Base-by-base conservation (phyloP, 768 basidiomycete genomes). In the Galerina marginata region DNA sequence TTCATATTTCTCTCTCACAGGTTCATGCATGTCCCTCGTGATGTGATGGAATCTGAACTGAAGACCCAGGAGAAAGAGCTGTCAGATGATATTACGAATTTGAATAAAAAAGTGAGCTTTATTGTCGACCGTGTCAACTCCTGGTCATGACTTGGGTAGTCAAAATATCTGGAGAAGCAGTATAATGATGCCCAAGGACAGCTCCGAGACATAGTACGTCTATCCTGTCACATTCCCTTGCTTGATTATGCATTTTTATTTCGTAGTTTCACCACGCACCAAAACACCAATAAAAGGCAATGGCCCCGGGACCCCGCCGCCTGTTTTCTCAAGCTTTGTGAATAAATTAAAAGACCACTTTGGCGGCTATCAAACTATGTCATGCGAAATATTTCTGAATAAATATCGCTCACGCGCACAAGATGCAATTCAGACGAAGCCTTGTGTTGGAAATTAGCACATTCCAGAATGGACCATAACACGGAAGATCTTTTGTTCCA, bases 141-240 rank as follows among this genome's bases (percentile, higher is more conserved):
- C 40, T 43, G 33, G 26, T 49, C 25, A 48, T 26, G 9, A 26
- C 25, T 33, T 63, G 23, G 0, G 48, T 60, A 95, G 93, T 82
- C 87, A 25, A 96, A 96, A 75, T 96, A 90, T 72, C 82, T 97
- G 2, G 95, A 97, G 74, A 96, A 96, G 68, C 94, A 96, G 70
- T 92, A 91, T 71, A 91, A 89, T 56, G 94, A 96, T 65, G 93
- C 95, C 2, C 93, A 96, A 75, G 78, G 79, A 20, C 95, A 95
- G 70, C 77, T 96, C 53, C 86, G 90, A 45, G 93, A 95, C 71
- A 94, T 95, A 33, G 93, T 93, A 67, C 58, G 88, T 77, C 9
- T 49, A 36, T 45, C 42, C 39, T 25, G 16, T 12, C 9, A 29
- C n/a, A 15, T 5, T 29, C 36, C 48, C 29, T 40, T 37, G 11